Percentiles rank a stretch among this genome's conserved stretches.
phyloP scores from a whole-genome alignment of 768 basidiomycete genomes.

The Daedalea quercina region DNA sequence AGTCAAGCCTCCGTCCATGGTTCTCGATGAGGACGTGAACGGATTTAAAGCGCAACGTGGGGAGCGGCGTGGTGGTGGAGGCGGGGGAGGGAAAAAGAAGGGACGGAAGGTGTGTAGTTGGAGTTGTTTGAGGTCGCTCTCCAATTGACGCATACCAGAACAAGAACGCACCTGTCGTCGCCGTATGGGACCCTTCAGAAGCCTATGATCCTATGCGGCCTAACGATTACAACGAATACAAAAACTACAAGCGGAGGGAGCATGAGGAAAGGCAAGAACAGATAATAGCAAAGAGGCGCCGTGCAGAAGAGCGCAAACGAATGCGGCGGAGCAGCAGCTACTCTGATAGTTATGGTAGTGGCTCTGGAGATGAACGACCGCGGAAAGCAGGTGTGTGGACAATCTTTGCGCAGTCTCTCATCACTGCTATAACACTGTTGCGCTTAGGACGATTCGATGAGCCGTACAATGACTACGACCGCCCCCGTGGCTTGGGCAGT shows the following conservation, averaged over 20 bases:
- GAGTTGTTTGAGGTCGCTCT: background rate
- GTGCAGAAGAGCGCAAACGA: constrained; percentile 48
- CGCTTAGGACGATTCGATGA: constrained; percentile 23
- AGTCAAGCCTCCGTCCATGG: constrained; percentile 86
- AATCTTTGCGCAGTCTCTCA: background rate
- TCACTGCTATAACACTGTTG: too few relatives aligned
- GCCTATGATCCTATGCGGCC: constrained; percentile 77
- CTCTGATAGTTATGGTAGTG: constrained; percentile 59
- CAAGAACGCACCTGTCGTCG: constrained; percentile 45
- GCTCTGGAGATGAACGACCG: constrained; percentile 57
- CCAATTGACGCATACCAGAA: constrained; percentile 35
- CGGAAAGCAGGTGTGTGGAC: constrained; percentile 58
- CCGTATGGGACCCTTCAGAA: constrained; percentile 74
- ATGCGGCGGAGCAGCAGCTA: constrained; percentile 43
- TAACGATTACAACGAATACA: constrained; percentile 88
- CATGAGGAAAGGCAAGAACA: constrained; percentile 68
- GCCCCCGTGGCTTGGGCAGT: constrained; percentile 23
- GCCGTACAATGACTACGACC: constrained; percentile 44
- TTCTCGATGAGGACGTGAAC: constrained; percentile 84
- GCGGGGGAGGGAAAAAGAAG: constrained; percentile 30
- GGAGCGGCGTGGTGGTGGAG: constrained; percentile 47
- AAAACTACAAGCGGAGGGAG: constrained; percentile 70
- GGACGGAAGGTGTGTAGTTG: constrained; percentile 51
- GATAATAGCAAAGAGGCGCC: constrained; percentile 28
- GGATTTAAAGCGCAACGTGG: constrained; percentile 63